Conservation (phyloP, 495 filamentous ascomycete genomes). For the Chlorociboria aeruginascens region DNA sequence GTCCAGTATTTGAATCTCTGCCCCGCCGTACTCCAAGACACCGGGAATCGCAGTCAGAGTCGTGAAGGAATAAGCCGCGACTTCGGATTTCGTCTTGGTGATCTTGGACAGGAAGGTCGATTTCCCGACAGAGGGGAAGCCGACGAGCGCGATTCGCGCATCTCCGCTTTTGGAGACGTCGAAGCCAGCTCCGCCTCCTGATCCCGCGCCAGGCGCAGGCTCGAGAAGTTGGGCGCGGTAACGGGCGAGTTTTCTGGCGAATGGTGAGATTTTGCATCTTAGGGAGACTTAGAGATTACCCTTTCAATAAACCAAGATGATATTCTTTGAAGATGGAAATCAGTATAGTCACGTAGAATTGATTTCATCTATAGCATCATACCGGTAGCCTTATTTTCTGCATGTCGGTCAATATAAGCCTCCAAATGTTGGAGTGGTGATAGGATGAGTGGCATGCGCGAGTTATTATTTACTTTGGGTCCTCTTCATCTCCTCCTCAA, state of each 20-base stretch:
- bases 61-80: slow-evolving; percentile 95
- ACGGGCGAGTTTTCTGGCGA: slow-evolving; percentile 79
- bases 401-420: background rate
- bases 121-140: slow-evolving; percentile 97
- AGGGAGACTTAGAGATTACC: slow-evolving; percentile 39
- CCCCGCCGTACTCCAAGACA: slow-evolving; percentile 95
- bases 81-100: slow-evolving; percentile 95
- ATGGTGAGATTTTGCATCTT: background rate
- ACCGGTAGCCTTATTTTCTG: slow-evolving; percentile 99
- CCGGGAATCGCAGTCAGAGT: slow-evolving; percentile 96
- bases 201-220: slow-evolving; percentile 68
- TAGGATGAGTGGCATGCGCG: background rate
- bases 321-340: slow-evolving; percentile 64
- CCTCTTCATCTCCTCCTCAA: slow-evolving; percentile 98
- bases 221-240: slow-evolving; percentile 92
- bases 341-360: slow-evolving; percentile 9
- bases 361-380: slow-evolving; percentile 16
- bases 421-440: background rate
- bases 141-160: slow-evolving; percentile 92
- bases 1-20: slow-evolving; percentile 97
- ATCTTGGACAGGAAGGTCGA: slow-evolving; percentile 98
- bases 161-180: slow-evolving; percentile 97
- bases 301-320: slow-evolving; percentile 95
- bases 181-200: slow-evolving; percentile 68
- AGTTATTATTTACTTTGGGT: slow-evolving; percentile 67